Percentiles rank a stretch among this genome's conserved stretches.
phyloP scores from a whole-genome alignment of 768 basidiomycete species.

The Boletus pseudo-olivaceus region DNA sequence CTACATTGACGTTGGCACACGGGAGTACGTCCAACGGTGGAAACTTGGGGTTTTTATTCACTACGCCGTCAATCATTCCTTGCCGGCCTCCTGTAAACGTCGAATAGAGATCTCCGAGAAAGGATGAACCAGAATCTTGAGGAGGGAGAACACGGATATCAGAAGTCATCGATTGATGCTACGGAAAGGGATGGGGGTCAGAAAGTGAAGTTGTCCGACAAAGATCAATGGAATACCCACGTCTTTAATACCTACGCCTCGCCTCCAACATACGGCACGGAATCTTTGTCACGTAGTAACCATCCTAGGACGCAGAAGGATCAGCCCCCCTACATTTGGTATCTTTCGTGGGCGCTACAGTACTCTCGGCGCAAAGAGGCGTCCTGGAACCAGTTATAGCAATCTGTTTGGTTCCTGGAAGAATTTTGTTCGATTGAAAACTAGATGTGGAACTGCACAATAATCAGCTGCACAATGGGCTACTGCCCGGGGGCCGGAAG shows the following conservation, averaged over 20 bases:
- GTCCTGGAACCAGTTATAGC: neutral
- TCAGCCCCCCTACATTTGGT: conserved; percentile 14
- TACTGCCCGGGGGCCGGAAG: no score
- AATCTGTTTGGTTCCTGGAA: neutral
- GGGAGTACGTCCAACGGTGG: conserved; percentile 29
- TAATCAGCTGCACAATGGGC: no score
- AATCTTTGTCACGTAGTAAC: neutral
- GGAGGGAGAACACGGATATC: conserved; percentile 20
- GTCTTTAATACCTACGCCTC: conserved; percentile 12
- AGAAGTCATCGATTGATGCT: conserved; percentile 10
- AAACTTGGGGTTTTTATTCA: conserved; percentile 15
- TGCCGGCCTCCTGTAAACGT: conserved; percentile 12
- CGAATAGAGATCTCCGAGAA: conserved; percentile 7
- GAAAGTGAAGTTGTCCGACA: neutral
- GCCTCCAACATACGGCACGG: conserved; percentile 14
- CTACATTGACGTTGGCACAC: conserved; percentile 35
- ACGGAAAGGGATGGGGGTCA: neutral
- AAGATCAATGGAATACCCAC: neutral
- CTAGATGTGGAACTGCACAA: neutral
- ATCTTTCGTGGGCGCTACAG: neutral
- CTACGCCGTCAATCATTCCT: conserved; percentile 6
- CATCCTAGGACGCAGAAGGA: conserved; percentile 8
- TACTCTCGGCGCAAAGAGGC: neutral
- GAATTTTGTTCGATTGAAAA: neutral
- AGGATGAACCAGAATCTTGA: conserved; percentile 8